Evolutionary conservation across 2,329 filamentous ascomycete genomes (phyloP).

Genomic region (Pyricularia pennisetigena): DNA sequence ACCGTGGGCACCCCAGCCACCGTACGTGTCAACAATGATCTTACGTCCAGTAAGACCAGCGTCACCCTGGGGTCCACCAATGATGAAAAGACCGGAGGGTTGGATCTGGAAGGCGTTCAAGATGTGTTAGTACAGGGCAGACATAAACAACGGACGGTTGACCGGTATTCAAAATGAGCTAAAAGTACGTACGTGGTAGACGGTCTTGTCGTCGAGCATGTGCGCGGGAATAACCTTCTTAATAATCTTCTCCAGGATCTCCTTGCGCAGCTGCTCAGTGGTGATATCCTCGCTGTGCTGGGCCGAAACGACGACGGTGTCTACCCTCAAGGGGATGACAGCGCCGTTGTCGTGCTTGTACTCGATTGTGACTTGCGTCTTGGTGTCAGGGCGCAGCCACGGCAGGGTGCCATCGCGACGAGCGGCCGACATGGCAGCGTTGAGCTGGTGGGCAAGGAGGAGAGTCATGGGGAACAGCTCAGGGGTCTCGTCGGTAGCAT

Average conservation of each 20-base stretch:
- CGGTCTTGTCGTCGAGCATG: constrained; percentile 84
- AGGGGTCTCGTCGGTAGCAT: constrained; percentile 97
- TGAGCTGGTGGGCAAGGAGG: constrained; percentile 92
- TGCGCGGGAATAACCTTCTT: constrained; percentile 86
- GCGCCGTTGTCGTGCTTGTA: constrained; percentile 95
- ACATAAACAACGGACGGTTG: neutral
- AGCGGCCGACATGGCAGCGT: constrained; percentile 85
- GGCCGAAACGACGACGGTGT: constrained; percentile 94
- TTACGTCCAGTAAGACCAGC: constrained; percentile 97
- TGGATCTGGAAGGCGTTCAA: constrained; percentile 52
- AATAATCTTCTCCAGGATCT: constrained; percentile 96
- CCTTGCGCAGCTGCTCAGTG: constrained; percentile 86
- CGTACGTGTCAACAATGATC: constrained; percentile 99
- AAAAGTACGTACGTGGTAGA: constrained; percentile 70
- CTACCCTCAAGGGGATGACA: constrained; percentile 82
- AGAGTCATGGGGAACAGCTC: constrained; percentile 94
- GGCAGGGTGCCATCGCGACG: constrained; percentile 79
- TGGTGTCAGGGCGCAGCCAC: constrained; percentile 97
- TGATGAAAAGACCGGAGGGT: constrained; percentile 97
- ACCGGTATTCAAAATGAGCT: neutral
- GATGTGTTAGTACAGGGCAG: constrained; percentile 18
- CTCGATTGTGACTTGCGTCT: constrained; percentile 99
- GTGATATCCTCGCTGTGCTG: constrained; percentile 85
- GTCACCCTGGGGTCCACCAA: constrained; percentile 97
- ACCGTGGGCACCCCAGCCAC: constrained; percentile 98